Evolutionary conservation across 2,329 filamentous ascomycete species (phyloP).

Genomic region (Paecilomyces sp.): DNA sequence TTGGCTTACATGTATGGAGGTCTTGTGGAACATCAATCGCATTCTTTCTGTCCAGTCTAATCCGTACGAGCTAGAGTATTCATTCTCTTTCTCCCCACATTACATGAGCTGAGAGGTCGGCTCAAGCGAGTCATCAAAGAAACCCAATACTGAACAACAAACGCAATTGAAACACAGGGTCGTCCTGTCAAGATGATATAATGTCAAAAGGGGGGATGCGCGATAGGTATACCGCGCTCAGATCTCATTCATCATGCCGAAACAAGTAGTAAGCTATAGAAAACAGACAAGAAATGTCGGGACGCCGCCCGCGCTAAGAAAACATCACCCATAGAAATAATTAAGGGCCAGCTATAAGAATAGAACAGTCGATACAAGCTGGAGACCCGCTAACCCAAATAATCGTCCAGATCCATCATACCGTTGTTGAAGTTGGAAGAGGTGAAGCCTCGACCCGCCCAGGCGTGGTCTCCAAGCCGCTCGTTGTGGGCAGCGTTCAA

Average conservation of each 20-base stretch:
- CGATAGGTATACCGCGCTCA: background rate
- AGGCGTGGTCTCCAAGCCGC: constrained; percentile 9
- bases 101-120: background rate
- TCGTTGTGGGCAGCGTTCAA: constrained; percentile 7
- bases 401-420: background rate
- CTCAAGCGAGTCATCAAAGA: background rate
- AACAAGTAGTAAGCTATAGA: background rate
- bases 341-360: background rate
- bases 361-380: background rate
- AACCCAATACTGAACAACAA: background rate
- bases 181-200: background rate
- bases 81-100: background rate
- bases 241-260: background rate
- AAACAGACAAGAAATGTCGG: background rate
- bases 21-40: background rate
- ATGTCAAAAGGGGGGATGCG: background rate
- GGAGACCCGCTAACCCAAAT: background rate
- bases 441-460: constrained; percentile 5
- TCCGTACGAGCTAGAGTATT: background rate
- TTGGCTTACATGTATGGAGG: too few relatives aligned
- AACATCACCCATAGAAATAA: background rate
- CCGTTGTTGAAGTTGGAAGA: background rate
- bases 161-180: background rate
- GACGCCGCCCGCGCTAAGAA: background rate
- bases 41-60: background rate